Conservation (phyloP, 305 asterid species). For the Nicotiana rustica region DNA sequence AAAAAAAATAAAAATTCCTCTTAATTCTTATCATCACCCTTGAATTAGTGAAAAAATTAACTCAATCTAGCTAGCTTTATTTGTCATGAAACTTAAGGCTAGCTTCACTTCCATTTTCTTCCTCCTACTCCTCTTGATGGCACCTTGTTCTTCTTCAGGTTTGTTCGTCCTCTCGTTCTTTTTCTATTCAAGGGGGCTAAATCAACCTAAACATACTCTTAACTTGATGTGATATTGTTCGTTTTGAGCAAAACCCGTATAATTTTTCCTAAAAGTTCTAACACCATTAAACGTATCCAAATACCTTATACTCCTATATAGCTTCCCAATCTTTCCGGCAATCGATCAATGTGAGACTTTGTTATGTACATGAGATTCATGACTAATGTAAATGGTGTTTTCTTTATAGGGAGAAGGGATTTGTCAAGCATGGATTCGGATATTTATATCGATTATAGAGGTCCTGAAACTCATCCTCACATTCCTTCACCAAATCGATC, state of each 20-base stretch:
- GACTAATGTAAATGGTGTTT: background rate
- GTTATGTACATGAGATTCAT: no score
- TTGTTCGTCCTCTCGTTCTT: no score
- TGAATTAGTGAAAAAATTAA: background rate
- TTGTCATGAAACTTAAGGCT: constrained; percentile 31
- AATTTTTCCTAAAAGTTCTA: no score
- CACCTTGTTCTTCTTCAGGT: constrained; percentile 19
- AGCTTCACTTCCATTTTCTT: constrained; percentile 36
- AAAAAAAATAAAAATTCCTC: no score
- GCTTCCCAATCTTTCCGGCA: background rate
- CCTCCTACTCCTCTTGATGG: constrained; percentile 39
- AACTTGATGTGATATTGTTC: no score
- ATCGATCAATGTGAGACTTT: no score
- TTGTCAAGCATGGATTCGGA: constrained; percentile 21
- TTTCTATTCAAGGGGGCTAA: no score
- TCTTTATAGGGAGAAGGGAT: constrained; percentile 37
- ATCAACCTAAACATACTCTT: no score
- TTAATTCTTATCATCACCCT: background rate
- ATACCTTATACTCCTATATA: no score
- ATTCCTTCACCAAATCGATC: constrained; percentile 47
- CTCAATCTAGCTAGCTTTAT: background rate
- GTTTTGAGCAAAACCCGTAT: background rate
- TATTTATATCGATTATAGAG: constrained; percentile 49
- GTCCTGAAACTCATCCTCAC: constrained; percentile 50
- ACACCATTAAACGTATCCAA: no score